Evolutionary conservation across 106 monocot species (phyloP).

Genomic region (Narthecium ossifragum): DNA sequence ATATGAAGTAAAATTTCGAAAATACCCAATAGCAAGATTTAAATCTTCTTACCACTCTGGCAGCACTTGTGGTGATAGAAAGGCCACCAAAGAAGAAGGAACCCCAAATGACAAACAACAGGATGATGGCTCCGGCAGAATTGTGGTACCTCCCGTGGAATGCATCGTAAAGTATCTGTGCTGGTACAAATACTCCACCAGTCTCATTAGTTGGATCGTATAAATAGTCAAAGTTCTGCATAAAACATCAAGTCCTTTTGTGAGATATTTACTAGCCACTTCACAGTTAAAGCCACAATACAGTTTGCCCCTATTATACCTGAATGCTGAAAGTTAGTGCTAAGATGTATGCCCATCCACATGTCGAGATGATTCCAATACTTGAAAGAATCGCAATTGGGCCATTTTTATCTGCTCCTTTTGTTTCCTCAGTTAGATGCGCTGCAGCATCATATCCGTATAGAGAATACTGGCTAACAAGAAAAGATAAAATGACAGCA

Average conservation of each 20-base stretch:
- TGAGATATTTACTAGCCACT: too few species aligned
- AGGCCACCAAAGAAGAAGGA: constrained; percentile 91
- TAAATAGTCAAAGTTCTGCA: constrained; percentile 60
- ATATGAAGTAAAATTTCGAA: background rate
- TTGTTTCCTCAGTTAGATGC: constrained; percentile 91
- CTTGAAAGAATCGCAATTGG: constrained; percentile 80
- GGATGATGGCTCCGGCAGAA: constrained; percentile 55
- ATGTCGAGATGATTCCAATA: constrained; percentile 69
- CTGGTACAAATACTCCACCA: constrained; percentile 59
- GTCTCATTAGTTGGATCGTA: constrained; percentile 69
- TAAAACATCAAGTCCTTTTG: too few species aligned
- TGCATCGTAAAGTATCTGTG: constrained; percentile 75
- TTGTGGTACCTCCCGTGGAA: constrained; percentile 70
- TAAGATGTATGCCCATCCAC: constrained; percentile 84
- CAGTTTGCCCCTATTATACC: too few species aligned
- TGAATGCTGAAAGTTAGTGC: constrained; percentile 90
- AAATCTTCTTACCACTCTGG: constrained; percentile 67
- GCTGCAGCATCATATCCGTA: constrained; percentile 90
- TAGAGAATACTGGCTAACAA: constrained; percentile 82
- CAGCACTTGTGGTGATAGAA: constrained; percentile 85
- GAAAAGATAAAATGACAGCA: constrained; percentile 50
- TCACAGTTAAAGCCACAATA: too few species aligned
- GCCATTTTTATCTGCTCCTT: constrained; percentile 78
- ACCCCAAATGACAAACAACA: constrained; percentile 79
- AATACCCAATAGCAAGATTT: too few species aligned